Conservation (phyloP, 345 rosid species). For the Mallotus nudiflorus region DNA sequence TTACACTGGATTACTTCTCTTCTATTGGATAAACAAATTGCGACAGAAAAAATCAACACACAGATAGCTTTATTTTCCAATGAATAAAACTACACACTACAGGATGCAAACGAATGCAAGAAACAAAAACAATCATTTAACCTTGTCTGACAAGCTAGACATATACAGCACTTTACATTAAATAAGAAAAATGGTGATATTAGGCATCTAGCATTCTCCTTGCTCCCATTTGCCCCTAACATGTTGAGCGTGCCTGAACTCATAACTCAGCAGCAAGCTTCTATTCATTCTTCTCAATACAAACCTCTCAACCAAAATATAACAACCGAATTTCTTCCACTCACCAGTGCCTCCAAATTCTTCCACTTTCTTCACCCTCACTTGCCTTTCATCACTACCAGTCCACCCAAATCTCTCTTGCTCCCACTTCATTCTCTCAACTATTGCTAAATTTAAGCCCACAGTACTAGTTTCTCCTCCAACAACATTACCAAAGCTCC, state of each 20-base stretch:
- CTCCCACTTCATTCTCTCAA: conserved; percentile 25
- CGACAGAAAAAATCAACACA: too few species aligned
- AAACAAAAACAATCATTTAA: too few species aligned
- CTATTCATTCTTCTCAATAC: conserved; percentile 22
- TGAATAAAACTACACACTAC: too few species aligned
- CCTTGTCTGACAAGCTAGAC: too few species aligned
- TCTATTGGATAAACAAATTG: too few species aligned
- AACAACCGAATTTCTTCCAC: conserved; percentile 21
- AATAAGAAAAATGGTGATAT: too few species aligned
- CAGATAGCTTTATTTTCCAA: too few species aligned
- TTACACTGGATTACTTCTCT: too few species aligned
- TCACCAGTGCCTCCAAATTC: neutral
- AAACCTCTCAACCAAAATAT: conserved; percentile 25
- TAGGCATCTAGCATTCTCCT: too few species aligned
- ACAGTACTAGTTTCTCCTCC: neutral
- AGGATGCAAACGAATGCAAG: too few species aligned
- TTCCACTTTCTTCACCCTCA: conserved; percentile 3
- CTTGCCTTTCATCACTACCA: neutral
- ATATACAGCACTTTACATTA: too few species aligned
- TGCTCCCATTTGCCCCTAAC: conserved; percentile 13
- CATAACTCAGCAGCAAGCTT: conserved; percentile 5
- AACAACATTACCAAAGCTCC: neutral
- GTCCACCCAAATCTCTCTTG: conserved; percentile 11
- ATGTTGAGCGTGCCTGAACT: conserved; percentile 13
- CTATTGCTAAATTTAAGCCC: conserved; percentile 11